These are phyloP conservation scores for Candida incommunis DNA, from an alignment of 805 yeast species.

Conservation along the genomic window DNA sequence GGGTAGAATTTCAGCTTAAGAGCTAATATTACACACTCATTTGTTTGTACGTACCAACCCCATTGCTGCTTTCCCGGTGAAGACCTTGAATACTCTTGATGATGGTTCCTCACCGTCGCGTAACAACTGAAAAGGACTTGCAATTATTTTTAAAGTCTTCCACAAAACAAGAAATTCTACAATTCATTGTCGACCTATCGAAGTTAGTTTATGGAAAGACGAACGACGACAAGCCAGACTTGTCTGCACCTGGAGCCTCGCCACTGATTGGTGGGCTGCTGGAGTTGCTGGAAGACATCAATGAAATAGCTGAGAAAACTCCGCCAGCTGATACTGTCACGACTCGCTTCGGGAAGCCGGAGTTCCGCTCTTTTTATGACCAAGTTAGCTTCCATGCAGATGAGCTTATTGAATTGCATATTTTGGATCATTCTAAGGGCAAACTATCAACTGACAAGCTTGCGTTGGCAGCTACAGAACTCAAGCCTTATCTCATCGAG, in stretches of 20 bases:
- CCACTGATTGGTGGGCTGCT: conserved; percentile 22
- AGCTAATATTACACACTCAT: no score
- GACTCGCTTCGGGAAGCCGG: conserved; percentile 84
- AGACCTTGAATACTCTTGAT: no score
- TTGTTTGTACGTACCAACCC: no score
- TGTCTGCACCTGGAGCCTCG: conserved; percentile 8
- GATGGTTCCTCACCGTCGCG: conserved; percentile 29
- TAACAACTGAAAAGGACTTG: conserved; percentile 47
- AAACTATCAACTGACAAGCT: conserved; percentile 8
- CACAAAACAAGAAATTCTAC: conserved; percentile 35
- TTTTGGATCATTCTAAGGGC: not conserved
- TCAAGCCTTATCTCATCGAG: conserved; percentile 45
- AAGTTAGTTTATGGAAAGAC: conserved; percentile 47
- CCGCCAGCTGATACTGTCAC: conserved; percentile 58
- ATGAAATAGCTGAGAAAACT: conserved; percentile 30
- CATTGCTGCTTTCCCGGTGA: no score
- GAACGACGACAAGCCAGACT: conserved; percentile 32
- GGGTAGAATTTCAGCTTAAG: no score
- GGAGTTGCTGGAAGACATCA: conserved; percentile 32
- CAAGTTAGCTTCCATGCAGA: conserved; percentile 27
- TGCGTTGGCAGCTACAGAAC: conserved; percentile 26
- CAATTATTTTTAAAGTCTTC: conserved; percentile 39
- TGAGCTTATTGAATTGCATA: conserved; percentile 10
- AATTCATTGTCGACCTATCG: conserved; percentile 46
- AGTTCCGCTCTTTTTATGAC: conserved; percentile 75